Conservation (phyloP, 2,329 filamentous ascomycete species). For the Aspergillus caelatus region DNA sequence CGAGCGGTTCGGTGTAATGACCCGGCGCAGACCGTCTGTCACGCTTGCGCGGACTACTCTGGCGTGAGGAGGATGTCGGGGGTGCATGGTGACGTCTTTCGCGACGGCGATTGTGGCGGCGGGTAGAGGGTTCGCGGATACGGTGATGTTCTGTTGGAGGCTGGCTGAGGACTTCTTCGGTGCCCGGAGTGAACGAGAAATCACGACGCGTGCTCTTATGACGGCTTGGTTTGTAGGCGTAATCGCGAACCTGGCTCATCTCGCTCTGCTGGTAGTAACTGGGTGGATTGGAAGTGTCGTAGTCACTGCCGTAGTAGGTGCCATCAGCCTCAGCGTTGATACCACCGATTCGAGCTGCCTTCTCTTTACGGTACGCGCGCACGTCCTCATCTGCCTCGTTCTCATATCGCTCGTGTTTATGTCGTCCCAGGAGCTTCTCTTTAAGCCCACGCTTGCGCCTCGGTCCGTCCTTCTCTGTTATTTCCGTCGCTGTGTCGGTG, state of each 20-base stretch:
- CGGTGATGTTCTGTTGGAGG: constrained; percentile 38
- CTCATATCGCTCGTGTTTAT: constrained; percentile 59
- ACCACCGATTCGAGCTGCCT: constrained; percentile 82
- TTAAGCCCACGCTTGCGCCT: constrained; percentile 42
- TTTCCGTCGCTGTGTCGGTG: constrained; percentile 48
- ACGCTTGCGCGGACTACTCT: constrained; percentile 41
- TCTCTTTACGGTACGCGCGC: constrained; percentile 82
- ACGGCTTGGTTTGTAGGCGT: constrained; percentile 36
- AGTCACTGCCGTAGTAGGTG: constrained; percentile 78
- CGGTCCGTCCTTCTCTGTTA: constrained; percentile 34
- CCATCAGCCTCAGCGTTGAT: constrained; percentile 82
- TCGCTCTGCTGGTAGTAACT: constrained; percentile 51
- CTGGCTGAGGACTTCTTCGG: constrained; percentile 46
- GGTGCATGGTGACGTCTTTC: constrained; percentile 30
- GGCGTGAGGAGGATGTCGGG: constrained; percentile 32
- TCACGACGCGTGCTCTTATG: constrained; percentile 33
- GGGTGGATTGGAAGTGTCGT: constrained; percentile 65
- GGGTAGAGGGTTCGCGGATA: constrained; percentile 31
- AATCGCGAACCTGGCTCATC: constrained; percentile 53
- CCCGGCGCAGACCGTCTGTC: constrained; percentile 39
- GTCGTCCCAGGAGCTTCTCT: constrained; percentile 39
- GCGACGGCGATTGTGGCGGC: constrained; percentile 36
- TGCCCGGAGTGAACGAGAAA: constrained; percentile 55
- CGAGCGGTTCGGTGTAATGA: constrained; percentile 48
- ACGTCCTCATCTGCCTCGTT: constrained; percentile 69